Percentiles rank a stretch among this genome's conserved stretches.
These are phyloP conservation scores for Fusarium euwallaceae DNA, from an alignment of 2,329 filamentous ascomycete species.

Conservation along the genomic window DNA sequence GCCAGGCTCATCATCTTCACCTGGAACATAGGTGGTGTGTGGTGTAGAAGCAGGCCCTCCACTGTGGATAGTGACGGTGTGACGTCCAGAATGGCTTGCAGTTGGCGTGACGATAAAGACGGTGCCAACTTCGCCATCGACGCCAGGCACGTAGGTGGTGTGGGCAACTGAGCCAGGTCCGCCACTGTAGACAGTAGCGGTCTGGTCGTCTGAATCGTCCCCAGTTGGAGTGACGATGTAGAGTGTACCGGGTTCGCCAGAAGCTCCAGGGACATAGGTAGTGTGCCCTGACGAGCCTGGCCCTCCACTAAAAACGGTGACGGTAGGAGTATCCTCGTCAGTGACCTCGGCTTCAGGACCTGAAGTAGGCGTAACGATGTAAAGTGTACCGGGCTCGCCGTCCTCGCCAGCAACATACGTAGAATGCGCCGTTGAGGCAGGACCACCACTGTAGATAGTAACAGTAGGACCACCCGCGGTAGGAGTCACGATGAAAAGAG, in stretches of 20 bases:
- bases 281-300: no score
- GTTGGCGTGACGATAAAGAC: neutral
- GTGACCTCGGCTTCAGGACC: no score
- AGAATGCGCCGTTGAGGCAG: neutral
- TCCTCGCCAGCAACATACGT: neutral
- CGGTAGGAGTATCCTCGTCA: neutral
- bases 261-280: neutral
- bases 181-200: neutral
- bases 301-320: neutral
- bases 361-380: neutral
- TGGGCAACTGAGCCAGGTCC: neutral
- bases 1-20: neutral
- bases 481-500: neutral
- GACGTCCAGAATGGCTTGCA: neutral
- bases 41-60: neutral
- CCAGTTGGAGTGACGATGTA: neutral
- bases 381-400: neutral
- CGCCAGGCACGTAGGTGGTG: neutral
- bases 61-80: neutral
- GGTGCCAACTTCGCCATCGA: neutral
- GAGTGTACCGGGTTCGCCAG: neutral
- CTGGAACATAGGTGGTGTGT: neutral
- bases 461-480: neutral
- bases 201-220: neutral
- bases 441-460: neutral